phyloP scores from a whole-genome alignment of 177 flowering plant species.

The Vitis hybrid region DNA sequence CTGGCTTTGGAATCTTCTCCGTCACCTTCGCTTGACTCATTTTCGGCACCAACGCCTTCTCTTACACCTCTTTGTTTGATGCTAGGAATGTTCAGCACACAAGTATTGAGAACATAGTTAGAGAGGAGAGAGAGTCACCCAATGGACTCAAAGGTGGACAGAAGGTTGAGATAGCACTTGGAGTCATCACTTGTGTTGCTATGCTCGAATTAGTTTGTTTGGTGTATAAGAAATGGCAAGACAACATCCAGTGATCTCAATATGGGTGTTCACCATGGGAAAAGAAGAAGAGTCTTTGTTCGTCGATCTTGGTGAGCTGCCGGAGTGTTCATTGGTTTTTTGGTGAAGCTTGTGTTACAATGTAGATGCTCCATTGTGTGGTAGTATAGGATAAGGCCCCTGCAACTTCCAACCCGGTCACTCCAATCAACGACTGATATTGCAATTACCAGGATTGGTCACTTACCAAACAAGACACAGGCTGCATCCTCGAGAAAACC shows the following conservation, averaged over 20 bases:
- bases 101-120: no score
- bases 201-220: conserved; percentile 33
- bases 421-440: no score
- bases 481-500: no score
- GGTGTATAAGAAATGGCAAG: conserved; percentile 52
- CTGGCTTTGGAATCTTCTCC: background rate
- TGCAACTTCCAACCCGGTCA: no score
- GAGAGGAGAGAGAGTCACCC: background rate
- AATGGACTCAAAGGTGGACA: conserved; percentile 40
- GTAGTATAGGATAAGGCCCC: no score
- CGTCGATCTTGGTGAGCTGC: no score
- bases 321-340: no score
- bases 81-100: conserved; percentile 17
- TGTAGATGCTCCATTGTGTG: no score
- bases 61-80: conserved; percentile 7
- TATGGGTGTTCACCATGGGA: conserved; percentile 39
- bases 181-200: conserved; percentile 21
- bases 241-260: conserved; percentile 42
- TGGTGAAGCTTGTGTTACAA: no score
- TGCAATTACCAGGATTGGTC: no score
- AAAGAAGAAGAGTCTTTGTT: conserved; percentile 2
- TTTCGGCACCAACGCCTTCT: background rate
- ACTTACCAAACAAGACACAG: no score
- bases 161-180: conserved; percentile 36
- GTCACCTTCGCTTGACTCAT: conserved; percentile 16